phyloP scores from a whole-genome alignment of 768 basidiomycete species.

The Lepiota venenata region DNA sequence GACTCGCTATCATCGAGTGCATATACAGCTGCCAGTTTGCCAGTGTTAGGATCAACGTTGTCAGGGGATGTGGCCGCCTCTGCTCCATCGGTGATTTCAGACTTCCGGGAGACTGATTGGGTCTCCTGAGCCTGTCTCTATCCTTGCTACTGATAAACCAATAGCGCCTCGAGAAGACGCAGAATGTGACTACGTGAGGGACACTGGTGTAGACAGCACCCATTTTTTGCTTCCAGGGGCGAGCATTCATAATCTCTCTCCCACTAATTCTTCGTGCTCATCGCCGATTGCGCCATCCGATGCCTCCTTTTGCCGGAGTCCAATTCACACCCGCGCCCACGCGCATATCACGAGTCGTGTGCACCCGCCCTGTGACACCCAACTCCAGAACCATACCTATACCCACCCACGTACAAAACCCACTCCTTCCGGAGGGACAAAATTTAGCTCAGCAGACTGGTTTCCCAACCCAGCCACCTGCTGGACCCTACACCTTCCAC shows the following conservation, averaged over 20 bases:
- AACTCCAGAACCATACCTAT: neutral
- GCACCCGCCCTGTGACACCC: neutral
- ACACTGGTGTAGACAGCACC: neutral
- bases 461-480: neutral
- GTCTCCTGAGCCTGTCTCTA: constrained; percentile 2
- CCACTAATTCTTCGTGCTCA: neutral
- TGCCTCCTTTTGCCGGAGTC: neutral
- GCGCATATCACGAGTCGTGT: neutral
- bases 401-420: neutral
- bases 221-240: neutral
- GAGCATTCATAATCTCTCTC: neutral
- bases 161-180: neutral
- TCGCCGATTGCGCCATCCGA: neutral
- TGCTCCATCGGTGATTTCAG: neutral
- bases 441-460: neutral
- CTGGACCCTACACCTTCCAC: neutral
- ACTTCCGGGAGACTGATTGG: constrained; percentile 6
- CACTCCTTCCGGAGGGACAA: neutral
- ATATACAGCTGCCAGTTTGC: neutral
- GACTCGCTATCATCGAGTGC: constrained; percentile 6
- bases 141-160: too few species aligned
- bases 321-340: neutral
- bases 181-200: neutral
- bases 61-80: neutral
- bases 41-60: neutral